A percentile compares a stretch with the other conserved stretches of the same genome.
Evolutionary conservation across 768 basidiomycete genomes (phyloP).

Genomic region (Agaricus sinodeliciosus): DNA sequence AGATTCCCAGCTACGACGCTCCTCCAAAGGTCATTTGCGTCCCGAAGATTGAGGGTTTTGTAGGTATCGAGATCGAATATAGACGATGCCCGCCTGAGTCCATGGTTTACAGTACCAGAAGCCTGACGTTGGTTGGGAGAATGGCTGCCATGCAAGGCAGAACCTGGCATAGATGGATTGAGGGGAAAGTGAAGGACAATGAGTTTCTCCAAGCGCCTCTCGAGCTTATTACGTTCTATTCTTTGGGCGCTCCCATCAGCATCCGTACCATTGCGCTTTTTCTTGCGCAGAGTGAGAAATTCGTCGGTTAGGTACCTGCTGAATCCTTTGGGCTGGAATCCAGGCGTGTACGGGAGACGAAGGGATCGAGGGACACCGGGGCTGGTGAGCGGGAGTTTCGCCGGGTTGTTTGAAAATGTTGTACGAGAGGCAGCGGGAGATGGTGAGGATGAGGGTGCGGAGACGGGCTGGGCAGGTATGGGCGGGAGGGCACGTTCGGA

Average conservation of each 20-base stretch:
- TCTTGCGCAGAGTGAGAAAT: conserved; percentile 47
- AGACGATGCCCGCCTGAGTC: conserved; percentile 50
- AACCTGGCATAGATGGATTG: conserved; percentile 7
- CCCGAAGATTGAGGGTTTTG: conserved; percentile 43
- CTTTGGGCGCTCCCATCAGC: conserved; percentile 34
- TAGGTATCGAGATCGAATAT: conserved; percentile 71
- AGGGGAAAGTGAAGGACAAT: conserved; percentile 61
- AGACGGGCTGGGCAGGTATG: not conserved
- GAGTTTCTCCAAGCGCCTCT: conserved; percentile 85
- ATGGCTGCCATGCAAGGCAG: conserved; percentile 6
- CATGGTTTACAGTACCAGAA: conserved; percentile 11
- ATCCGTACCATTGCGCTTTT: conserved; percentile 32
- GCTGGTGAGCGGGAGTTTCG: not conserved
- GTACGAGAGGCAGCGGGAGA: not conserved
- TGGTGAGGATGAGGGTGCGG: not conserved
- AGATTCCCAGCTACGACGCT: conserved; percentile 40
- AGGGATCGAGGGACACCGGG: conserved; percentile 3
- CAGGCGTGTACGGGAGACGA: conserved; percentile 73
- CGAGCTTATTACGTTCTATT: conserved; percentile 78
- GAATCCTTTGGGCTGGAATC: conserved; percentile 91
- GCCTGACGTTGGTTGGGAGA: conserved; percentile 13
- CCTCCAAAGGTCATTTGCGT: conserved; percentile 65
- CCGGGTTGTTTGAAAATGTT: not conserved
- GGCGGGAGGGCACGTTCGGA: conserved; percentile 8
- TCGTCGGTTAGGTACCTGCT: conserved; percentile 77